Base-by-base conservation (phyloP, 2,329 filamentous ascomycete genomes). In the Parafenestella ontariensis region DNA sequence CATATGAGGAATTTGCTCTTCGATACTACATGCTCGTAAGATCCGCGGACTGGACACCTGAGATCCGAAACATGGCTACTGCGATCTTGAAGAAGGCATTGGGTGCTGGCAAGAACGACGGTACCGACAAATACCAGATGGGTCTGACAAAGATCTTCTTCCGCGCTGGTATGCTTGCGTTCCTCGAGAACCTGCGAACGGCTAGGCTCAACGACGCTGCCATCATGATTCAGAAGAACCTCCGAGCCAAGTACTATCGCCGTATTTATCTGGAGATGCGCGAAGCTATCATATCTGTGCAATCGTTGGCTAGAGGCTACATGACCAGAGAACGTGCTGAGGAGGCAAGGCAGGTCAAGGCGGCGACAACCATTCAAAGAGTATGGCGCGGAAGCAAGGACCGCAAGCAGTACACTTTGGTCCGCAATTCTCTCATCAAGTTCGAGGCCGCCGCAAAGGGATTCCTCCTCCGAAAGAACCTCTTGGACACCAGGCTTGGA, bases 141-240 rank as follows among this genome's bases (percentile, higher is more conserved):
- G 95, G 95, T 79, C 82, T 98, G 63, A 98, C 94, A 47, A 99
- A 99, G 81, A 97, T 99, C 73, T 99, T 99, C 81, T 99, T 99
- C 87, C 90, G 95, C 56, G 95, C 95, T 51, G 95, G 95, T 77
- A 99, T 99, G 95, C 88, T 99, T 67, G 95, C 95, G 6, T 97
- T 97, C 80, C 82, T 99, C 46, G 95, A 99, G 79, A 97, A 97
- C 65, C 83, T 97, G 62, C 88, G 95, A 54, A 97, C 95, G 11
- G 91, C 84, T 62, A 88, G 93, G 54, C 84, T 99, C 72, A 98
- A 96, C 73, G 90, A 92, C 64, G 96, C 93, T 65, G 95, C 95
- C 11, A 91, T 96, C 66, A 90, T 99, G 87, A 99, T 99, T 52
- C 95, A 99, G 78, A 99, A 99, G 87, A 99, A 99, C 72, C 80